These are phyloP conservation scores for Metarhizium brunneum DNA, from an alignment of 2,329 filamentous ascomycete genomes.

Conservation along the genomic window DNA sequence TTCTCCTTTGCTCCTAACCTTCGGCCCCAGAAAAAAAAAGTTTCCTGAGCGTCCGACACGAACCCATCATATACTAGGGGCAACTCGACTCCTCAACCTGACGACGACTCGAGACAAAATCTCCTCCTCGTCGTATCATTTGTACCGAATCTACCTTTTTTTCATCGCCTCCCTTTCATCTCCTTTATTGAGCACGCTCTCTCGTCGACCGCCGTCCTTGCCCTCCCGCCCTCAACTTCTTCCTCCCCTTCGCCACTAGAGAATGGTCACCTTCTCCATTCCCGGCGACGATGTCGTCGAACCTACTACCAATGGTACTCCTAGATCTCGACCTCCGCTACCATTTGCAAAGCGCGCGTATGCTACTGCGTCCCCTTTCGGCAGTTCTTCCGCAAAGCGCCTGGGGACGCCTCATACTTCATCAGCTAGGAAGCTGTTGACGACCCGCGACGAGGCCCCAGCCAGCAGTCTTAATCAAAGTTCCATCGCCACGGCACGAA, in stretches of 20 bases:
- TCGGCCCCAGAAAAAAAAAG: conserved; percentile 2
- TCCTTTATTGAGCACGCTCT: neutral
- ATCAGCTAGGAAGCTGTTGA: conserved; percentile 26
- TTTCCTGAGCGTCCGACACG: conserved; percentile 2
- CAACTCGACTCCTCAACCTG: neutral
- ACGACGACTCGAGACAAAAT: neutral
- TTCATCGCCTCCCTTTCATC: neutral
- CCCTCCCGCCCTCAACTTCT: neutral
- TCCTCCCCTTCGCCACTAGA: neutral
- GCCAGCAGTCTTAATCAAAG: conserved; percentile 26
- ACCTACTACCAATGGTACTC: conserved; percentile 22
- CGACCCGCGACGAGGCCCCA: conserved; percentile 24
- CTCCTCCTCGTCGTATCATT: neutral
- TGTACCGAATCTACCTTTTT: neutral
- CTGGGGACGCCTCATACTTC: conserved; percentile 28
- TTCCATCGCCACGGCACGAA: conserved; percentile 27
- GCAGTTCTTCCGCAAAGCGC: conserved; percentile 18
- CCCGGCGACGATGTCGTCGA: conserved; percentile 25
- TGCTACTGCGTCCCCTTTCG: conserved; percentile 27
- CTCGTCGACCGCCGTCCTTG: neutral
- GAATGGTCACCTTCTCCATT: conserved; percentile 30
- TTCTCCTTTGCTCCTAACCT: neutral
- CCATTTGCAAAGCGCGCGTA: conserved; percentile 35
- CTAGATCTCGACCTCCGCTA: conserved; percentile 29
- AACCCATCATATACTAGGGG: neutral